Conservation (phyloP, 768 basidiomycete species). For the Xerocomellus amylosporus region DNA sequence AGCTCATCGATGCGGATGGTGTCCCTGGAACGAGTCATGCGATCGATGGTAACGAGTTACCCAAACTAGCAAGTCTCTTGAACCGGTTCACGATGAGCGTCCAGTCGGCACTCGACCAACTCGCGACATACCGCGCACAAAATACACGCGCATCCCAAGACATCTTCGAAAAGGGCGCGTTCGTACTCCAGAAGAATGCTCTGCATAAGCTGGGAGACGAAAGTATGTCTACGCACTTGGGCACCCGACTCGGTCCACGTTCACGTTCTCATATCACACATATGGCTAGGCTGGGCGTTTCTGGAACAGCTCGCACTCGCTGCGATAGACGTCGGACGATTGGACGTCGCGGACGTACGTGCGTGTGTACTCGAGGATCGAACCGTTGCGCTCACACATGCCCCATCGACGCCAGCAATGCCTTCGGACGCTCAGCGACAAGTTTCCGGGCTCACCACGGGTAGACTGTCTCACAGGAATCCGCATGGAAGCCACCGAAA, state of each 20-base stretch:
- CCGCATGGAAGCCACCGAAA: constrained; percentile 66
- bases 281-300: constrained; percentile 64
- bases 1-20: constrained; percentile 50
- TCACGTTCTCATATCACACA: background rate
- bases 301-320: constrained; percentile 80
- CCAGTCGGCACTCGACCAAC: constrained; percentile 46
- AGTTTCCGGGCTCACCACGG: constrained; percentile 78
- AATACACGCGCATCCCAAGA: constrained; percentile 56
- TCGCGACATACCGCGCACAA: constrained; percentile 52
- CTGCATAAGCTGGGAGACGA: constrained; percentile 53
- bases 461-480: constrained; percentile 77
- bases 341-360: constrained; percentile 74
- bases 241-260: too few relatives aligned
- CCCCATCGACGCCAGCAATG: constrained; percentile 24
- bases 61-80: background rate
- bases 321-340: constrained; percentile 68
- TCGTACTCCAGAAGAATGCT: constrained; percentile 48
- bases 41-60: background rate
- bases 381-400: constrained; percentile 2
- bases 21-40: constrained; percentile 13
- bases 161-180: constrained; percentile 50
- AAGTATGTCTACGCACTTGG: constrained; percentile 34
- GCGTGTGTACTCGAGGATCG: background rate
- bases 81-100: constrained; percentile 40
- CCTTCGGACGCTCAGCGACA: constrained; percentile 54